phyloP scores from a whole-genome alignment of 352 stramenopile genomes.

The Phytophthora europaea region DNA sequence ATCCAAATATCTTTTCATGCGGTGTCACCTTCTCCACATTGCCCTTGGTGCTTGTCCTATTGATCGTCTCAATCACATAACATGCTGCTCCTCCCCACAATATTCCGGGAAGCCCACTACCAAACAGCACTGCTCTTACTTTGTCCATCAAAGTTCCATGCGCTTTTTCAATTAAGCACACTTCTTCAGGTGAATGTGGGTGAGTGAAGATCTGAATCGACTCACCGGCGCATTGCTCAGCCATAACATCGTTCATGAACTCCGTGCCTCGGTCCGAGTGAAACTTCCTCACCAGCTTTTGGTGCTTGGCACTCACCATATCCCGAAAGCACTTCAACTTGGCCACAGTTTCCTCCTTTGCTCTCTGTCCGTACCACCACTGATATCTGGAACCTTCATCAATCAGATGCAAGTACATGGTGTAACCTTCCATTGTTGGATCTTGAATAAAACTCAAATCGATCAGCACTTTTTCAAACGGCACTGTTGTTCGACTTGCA shows the following conservation, averaged over 20 bases:
- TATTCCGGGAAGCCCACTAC: not conserved
- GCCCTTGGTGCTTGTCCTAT: constrained; percentile 11
- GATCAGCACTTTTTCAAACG: too few species aligned
- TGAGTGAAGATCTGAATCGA: not conserved
- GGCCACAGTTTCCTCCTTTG: constrained; percentile 14
- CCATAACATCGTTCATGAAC: constrained; percentile 1
- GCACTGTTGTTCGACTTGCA: too few species aligned
- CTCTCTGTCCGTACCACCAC: constrained; percentile 7
- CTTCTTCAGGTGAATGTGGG: not conserved
- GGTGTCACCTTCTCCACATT: constrained; percentile 21
- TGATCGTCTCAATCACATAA: constrained; percentile 17
- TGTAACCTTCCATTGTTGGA: too few species aligned
- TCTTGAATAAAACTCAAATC: too few species aligned
- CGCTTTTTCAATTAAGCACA: not conserved
- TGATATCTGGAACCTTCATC: constrained; percentile 24
- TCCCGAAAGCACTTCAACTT: constrained; percentile 3
- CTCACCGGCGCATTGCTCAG: not conserved
- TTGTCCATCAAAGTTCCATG: not conserved
- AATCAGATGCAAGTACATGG: not conserved
- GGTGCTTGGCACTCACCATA: not conserved
- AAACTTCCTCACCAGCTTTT: not conserved
- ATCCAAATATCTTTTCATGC: constrained; percentile 10
- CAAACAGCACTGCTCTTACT: not conserved
- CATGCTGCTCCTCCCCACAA: constrained; percentile 1
- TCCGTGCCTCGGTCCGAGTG: constrained; percentile 22